Conservation (phyloP, 148 eudicot genomes). For the Cornus suecica region DNA sequence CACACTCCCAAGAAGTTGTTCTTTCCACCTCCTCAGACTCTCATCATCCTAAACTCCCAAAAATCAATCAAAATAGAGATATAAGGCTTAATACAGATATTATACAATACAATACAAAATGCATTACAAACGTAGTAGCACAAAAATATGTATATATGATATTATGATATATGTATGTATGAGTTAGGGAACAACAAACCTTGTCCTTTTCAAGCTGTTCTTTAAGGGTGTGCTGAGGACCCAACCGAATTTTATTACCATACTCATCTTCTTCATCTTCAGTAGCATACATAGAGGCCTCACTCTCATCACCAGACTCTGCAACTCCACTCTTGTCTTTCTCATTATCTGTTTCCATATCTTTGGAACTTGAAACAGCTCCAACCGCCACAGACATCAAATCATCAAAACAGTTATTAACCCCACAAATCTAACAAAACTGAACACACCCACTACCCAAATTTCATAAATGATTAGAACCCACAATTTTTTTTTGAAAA, state of each 20-base stretch:
- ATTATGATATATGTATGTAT: neutral
- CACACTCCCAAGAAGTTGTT: slow-evolving; percentile 74
- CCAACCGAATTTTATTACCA: slow-evolving; percentile 41
- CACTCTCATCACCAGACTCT: slow-evolving; percentile 28
- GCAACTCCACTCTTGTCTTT: slow-evolving; percentile 36
- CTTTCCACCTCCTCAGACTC: slow-evolving; percentile 89
- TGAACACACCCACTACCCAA: neutral
- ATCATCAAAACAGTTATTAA: slow-evolving; percentile 15
- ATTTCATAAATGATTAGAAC: neutral
- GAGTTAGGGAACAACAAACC: slow-evolving; percentile 28
- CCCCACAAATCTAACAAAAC: neutral
- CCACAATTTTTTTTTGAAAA: neutral
- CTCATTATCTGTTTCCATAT: slow-evolving; percentile 51
- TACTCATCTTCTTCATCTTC: slow-evolving; percentile 63
- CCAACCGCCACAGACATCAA: slow-evolving; percentile 34
- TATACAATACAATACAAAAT: neutral
- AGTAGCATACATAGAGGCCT: slow-evolving; percentile 45
- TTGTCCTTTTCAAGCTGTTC: slow-evolving; percentile 81
- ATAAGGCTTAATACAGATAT: neutral
- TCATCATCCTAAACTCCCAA: slow-evolving; percentile 67
- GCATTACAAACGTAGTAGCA: neutral
- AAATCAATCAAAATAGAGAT: neutral
- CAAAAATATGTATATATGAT: too few species aligned
- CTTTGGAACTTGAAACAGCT: slow-evolving; percentile 24
- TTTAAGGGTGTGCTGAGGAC: slow-evolving; percentile 65